A percentile compares a stretch with the other conserved stretches of the same genome.
phyloP scores from a whole-genome alignment of 2,329 filamentous ascomycete species.

The Fusarium tanahbumbuense region DNA sequence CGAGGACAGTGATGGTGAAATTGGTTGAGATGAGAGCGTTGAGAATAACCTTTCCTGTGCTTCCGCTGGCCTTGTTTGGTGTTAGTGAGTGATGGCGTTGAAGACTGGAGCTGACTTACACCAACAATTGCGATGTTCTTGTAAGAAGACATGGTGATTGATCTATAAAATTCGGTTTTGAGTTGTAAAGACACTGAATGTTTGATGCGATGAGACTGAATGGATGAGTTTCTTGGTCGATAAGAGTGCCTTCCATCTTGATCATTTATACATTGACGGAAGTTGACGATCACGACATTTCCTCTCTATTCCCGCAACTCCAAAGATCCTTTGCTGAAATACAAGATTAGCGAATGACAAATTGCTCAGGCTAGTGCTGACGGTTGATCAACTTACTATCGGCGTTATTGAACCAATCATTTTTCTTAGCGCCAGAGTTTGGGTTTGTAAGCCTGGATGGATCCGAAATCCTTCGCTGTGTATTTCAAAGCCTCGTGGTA shows the following conservation, averaged over 20 bases:
- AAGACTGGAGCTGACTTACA: neutral
- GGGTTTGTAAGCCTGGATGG: neutral
- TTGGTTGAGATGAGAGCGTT: neutral
- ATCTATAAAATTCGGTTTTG: rapidly evolving
- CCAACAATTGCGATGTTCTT: neutral
- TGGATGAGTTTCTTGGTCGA: rapidly evolving
- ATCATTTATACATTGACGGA: neutral
- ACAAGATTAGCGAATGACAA: neutral
- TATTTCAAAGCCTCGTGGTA: neutral
- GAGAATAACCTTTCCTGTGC: neutral
- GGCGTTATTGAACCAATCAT: neutral
- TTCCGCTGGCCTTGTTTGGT: neutral
- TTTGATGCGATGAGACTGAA: rapidly evolving
- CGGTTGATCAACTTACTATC: rapidly evolving
- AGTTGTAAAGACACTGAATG: rapidly evolving
- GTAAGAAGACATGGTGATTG: neutral
- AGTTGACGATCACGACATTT: neutral
- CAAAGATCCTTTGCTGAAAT: neutral
- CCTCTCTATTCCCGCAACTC: neutral
- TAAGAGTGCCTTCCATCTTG: rapidly evolving
- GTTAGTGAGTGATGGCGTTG: rapidly evolving
- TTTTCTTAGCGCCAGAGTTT: rapidly evolving
- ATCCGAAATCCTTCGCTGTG: neutral
- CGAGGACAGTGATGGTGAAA: neutral
- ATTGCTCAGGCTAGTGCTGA: neutral